A percentile compares a stretch with the other conserved stretches of the same genome.
Evolutionary conservation across 768 basidiomycete species (phyloP).

Genomic region (Lactifluus pinguis): DNA sequence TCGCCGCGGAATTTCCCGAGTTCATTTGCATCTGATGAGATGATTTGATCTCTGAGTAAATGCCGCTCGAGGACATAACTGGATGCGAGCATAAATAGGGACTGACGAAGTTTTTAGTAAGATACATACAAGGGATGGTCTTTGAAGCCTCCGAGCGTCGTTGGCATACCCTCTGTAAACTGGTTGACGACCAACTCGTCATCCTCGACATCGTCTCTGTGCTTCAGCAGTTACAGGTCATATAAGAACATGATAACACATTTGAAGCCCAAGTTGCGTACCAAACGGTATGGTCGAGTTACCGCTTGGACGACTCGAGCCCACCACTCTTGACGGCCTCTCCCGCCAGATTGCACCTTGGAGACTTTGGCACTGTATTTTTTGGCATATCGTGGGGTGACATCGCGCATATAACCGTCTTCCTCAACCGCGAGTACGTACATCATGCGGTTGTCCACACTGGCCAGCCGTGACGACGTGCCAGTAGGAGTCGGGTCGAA

Average conservation of each 20-base stretch:
- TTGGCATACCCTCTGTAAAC: slow-evolving; percentile 88
- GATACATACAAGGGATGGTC: slow-evolving; percentile 77
- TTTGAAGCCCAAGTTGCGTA: slow-evolving; percentile 28
- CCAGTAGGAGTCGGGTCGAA: slow-evolving; percentile 54
- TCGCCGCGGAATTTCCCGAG: slow-evolving; percentile 91
- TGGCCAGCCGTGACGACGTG: slow-evolving; percentile 17
- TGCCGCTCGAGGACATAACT: slow-evolving; percentile 84
- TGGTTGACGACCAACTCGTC: slow-evolving; percentile 73
- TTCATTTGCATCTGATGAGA: slow-evolving; percentile 63
- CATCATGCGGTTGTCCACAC: slow-evolving; percentile 72
- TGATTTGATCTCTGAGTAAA: slow-evolving; percentile 78
- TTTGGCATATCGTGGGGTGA: slow-evolving; percentile 82
- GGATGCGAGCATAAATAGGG: background rate
- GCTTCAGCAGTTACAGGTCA: slow-evolving; percentile 34
- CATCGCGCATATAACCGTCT: slow-evolving; percentile 85
- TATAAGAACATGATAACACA: background rate
- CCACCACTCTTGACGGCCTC: slow-evolving; percentile 82
- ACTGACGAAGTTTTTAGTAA: background rate
- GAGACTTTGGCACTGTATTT: slow-evolving; percentile 71
- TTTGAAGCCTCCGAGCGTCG: slow-evolving; percentile 85
- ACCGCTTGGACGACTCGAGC: slow-evolving; percentile 52
- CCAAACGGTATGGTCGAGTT: slow-evolving; percentile 73
- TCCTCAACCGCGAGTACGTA: slow-evolving; percentile 95
- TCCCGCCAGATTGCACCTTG: slow-evolving; percentile 67
- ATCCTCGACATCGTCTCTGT: slow-evolving; percentile 90